Evolutionary conservation across 2,329 filamentous ascomycete species (phyloP).

Genomic region (Botryosphaeria dothidea): DNA sequence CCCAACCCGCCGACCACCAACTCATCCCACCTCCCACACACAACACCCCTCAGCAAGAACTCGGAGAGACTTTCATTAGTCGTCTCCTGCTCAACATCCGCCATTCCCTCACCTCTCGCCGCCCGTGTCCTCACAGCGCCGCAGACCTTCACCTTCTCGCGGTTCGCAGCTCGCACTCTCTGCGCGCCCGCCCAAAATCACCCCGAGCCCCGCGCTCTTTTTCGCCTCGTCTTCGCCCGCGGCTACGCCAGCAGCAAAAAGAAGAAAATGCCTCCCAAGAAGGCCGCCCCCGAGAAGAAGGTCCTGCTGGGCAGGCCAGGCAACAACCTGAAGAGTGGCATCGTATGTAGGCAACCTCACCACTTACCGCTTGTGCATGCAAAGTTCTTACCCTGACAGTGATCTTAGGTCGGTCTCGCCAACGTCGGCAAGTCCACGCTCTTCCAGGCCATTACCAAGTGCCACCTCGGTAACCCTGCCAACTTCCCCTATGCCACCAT

Average conservation of each 20-base stretch:
- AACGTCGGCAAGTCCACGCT: conserved; percentile 99
- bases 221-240: conserved; percentile 47
- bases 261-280: conserved; percentile 95
- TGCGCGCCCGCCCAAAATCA: conserved; percentile 32
- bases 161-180: conserved; percentile 51
- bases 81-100: conserved; percentile 26
- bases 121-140: conserved; percentile 46
- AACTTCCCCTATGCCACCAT: conserved; percentile 99
- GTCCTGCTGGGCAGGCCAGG: conserved; percentile 91
- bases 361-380: conserved; percentile 26
- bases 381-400: conserved; percentile 46
- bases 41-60: not conserved
- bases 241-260: conserved; percentile 54
- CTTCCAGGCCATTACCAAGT: conserved; percentile 99
- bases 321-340: conserved; percentile 98
- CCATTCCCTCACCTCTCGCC: conserved; percentile 36
- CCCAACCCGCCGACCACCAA: not conserved
- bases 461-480: conserved; percentile 93
- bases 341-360: conserved; percentile 70
- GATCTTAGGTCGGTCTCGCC: conserved; percentile 83
- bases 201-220: conserved; percentile 36
- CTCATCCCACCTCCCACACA: conserved; percentile 15
- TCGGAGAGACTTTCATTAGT: conserved; percentile 25
- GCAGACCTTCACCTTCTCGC: conserved; percentile 53
- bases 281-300: conserved; percentile 89